Percentiles rank a stretch among this genome's conserved stretches.
Conservation (phyloP, 495 filamentous ascomycete species). For the Aspergillus bridgeri region DNA sequence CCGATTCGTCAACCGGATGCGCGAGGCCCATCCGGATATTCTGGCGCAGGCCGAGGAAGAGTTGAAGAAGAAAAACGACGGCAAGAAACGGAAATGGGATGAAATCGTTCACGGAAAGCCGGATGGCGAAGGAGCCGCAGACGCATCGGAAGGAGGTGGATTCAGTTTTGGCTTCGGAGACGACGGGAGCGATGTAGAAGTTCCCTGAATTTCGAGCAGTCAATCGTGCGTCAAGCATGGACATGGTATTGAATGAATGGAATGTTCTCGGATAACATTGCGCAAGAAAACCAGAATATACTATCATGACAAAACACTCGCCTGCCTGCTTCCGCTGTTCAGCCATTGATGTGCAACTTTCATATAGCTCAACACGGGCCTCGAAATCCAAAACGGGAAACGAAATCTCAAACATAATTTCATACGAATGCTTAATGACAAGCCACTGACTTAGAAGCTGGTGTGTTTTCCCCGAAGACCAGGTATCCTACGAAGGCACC, state of each 20-base stretch:
- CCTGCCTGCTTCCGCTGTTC: neutral
- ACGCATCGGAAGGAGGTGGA: slow-evolving; percentile 45
- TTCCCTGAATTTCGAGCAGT: slow-evolving; percentile 33
- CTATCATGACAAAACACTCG: neutral
- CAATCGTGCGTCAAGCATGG: neutral
- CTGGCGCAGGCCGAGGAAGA: slow-evolving; percentile 61
- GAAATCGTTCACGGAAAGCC: slow-evolving; percentile 53
- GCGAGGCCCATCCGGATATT: slow-evolving; percentile 58
- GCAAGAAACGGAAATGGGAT: slow-evolving; percentile 85
- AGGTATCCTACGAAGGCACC: slow-evolving; percentile 89
- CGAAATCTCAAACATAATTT: neutral
- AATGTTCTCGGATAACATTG: neutral
- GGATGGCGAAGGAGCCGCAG: slow-evolving; percentile 40
- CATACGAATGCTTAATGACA: slow-evolving; percentile 62
- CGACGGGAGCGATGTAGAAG: slow-evolving; percentile 56
- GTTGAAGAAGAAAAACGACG: slow-evolving; percentile 56
- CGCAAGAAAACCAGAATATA: slow-evolving; percentile 2
- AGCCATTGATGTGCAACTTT: neutral
- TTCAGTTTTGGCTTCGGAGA: slow-evolving; percentile 86
- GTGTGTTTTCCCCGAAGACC: slow-evolving; percentile 66
- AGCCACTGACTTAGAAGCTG: slow-evolving; percentile 75
- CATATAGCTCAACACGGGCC: neutral
- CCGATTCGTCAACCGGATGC: slow-evolving; percentile 70
- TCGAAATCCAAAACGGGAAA: neutral
- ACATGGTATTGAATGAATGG: slow-evolving; percentile 5